Conservation (phyloP, 495 filamentous ascomycete species). For the Amphirosellinia nigrospora region DNA sequence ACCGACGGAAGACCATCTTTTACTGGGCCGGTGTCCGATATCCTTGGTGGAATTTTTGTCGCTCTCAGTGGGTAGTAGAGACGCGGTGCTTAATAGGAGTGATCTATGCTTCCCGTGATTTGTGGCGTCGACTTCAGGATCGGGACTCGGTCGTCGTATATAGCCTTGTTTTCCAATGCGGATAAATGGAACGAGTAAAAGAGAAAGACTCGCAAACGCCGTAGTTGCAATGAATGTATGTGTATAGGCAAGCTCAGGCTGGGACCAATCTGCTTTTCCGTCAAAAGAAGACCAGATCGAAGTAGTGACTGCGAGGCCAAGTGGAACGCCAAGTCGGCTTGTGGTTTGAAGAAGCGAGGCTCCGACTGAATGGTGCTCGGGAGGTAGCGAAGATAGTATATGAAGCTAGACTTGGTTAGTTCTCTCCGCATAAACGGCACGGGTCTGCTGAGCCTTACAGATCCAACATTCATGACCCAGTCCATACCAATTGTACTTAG, state of each 20-base stretch:
- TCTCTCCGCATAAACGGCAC: not conserved
- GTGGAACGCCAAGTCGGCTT: slow-evolving; percentile 42
- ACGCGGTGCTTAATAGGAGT: slow-evolving; percentile 23
- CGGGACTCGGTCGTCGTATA: not conserved
- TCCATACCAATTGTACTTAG: slow-evolving; percentile 47
- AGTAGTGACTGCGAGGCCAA: slow-evolving; percentile 45
- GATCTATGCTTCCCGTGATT: slow-evolving; percentile 6
- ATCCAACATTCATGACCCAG: slow-evolving; percentile 48
- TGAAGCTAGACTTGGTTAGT: slow-evolving; percentile 34
- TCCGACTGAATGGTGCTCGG: slow-evolving; percentile 44
- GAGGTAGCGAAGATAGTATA: slow-evolving; percentile 36
- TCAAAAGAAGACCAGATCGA: slow-evolving; percentile 42
- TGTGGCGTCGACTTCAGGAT: not conserved
- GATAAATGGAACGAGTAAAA: slow-evolving; percentile 44
- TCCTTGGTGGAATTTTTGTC: slow-evolving; percentile 23
- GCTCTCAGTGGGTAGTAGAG: slow-evolving; percentile 12
- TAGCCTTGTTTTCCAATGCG: slow-evolving; percentile 40
- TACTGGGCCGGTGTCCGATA: slow-evolving; percentile 32
- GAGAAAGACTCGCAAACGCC: slow-evolving; percentile 36
- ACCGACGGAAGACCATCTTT: slow-evolving; percentile 40
- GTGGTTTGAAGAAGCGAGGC: slow-evolving; percentile 47
- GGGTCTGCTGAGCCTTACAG: slow-evolving; percentile 31
- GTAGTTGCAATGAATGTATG: slow-evolving; percentile 44
- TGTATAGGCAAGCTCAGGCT: slow-evolving; percentile 40
- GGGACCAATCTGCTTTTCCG: slow-evolving; percentile 24